A percentile compares a stretch with the other conserved stretches of the same genome.
phyloP scores from a whole-genome alignment of 257 asterid species.

The Parsonsia alboflavescens region DNA sequence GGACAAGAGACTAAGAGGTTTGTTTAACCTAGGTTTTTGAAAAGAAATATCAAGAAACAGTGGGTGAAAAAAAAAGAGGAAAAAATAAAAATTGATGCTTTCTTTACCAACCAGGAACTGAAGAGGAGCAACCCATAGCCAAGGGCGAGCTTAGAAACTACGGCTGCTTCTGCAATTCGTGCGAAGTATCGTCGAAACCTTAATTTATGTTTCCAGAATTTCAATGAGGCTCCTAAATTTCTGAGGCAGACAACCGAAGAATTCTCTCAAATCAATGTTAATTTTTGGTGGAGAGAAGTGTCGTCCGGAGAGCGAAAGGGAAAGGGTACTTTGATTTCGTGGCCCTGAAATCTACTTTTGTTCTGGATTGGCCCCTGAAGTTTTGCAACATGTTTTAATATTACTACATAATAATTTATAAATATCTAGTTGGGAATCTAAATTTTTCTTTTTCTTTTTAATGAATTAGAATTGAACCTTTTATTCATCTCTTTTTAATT shows the following conservation, averaged over 20 bases:
- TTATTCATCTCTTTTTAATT: too few species aligned
- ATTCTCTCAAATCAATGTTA: neutral
- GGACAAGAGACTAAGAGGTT: neutral
- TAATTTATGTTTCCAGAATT: neutral
- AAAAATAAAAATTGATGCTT: neutral
- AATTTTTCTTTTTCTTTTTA: too few species aligned
- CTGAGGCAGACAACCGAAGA: neutral
- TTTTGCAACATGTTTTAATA: neutral
- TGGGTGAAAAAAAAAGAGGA: neutral
- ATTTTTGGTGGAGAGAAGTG: neutral
- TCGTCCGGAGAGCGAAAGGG: neutral
- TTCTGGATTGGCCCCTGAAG: neutral
- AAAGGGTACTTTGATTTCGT: neutral
- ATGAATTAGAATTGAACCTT: too few species aligned
- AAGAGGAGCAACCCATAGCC: constrained; percentile 77
- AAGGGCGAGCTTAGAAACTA: constrained; percentile 11
- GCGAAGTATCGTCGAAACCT: neutral
- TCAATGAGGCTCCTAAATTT: too few species aligned
- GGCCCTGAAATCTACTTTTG: neutral
- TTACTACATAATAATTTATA: too few species aligned
- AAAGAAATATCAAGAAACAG: neutral
- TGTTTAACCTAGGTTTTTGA: constrained; percentile 5
- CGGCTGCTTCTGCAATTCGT: neutral
- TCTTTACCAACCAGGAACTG: constrained; percentile 80
- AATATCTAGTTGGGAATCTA: too few species aligned